Base-by-base conservation (phyloP, 352 stramenopile genomes). In the Phytophthora constricta region DNA sequence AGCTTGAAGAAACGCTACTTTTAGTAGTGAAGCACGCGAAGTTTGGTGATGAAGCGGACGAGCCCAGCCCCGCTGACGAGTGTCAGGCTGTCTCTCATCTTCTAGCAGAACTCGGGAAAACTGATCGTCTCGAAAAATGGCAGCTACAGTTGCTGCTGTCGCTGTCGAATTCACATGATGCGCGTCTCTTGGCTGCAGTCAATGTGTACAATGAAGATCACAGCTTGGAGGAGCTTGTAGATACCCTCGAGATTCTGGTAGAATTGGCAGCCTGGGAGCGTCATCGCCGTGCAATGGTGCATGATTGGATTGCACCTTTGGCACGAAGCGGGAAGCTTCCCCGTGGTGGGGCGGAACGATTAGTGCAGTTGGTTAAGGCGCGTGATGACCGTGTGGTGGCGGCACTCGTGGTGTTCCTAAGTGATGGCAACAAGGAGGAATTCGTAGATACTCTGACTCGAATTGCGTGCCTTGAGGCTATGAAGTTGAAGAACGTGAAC, bases 21-120 rank as follows among this genome's bases (percentile, higher is more conserved):
- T 53, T 95, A 5, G 82, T 95, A 16, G 84, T 95, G 20, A 95
- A 95, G 58, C 86, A 95, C 51, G 86, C 86, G 0, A 79, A 82
- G 26, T 90, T 93, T 65, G 81, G 77, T 16, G 62, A 62, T 5
- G 62, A 72, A 19, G 37, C 37, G 3, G 51, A 63, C 8, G 25
- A 61, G 4, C 19, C 58, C n/a, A n/a, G n/a, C n/a, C n/a, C n/a
- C 1, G 23, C 64, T 43, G 76, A 84, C 17, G 71, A 80, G 16
- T 49, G 50, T 4, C 57, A 78, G 20, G 59, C 59, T 9, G 64
- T 74, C 17, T 71, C 71, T 4, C 52, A 65, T 4, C 43, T 90
- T 23, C 65, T 89, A 20, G 64, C 81, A 8, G 65, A 73, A 11
- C 69, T 87, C 7, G 65, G 63, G 10, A 66, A 46, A 37, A 76